phyloP scores from a whole-genome alignment of 495 filamentous ascomycete species.

The Saxophila tyrrhenica region DNA sequence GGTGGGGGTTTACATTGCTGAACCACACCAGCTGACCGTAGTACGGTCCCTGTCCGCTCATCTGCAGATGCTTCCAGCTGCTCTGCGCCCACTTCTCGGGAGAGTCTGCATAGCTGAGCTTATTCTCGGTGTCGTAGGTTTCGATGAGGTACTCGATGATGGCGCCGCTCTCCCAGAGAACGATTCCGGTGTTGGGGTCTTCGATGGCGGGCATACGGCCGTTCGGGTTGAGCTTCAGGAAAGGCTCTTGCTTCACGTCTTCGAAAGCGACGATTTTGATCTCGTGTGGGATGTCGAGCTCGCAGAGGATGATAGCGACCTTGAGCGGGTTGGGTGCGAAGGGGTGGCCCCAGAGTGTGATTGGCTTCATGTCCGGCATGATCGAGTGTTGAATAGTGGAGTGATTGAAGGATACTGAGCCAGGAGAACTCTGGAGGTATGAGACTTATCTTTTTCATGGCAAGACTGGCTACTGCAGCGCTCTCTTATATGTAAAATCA shows the following conservation, averaged over 20 bases:
- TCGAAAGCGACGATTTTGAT: conserved; percentile 31
- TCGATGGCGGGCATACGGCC: conserved; percentile 54
- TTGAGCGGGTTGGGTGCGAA: background rate
- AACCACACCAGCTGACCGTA: conserved; percentile 38
- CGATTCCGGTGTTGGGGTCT: conserved; percentile 56
- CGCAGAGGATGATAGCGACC: conserved; percentile 42
- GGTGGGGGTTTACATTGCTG: conserved; percentile 1
- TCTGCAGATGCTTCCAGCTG: conserved; percentile 36
- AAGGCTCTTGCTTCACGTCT: conserved; percentile 45
- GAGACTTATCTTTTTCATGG: too few species aligned
- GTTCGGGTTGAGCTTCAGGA: conserved; percentile 54
- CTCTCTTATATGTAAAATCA: too few species aligned
- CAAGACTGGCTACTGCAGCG: too few species aligned
- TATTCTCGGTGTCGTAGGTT: conserved; percentile 13
- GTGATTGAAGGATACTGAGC: too few species aligned
- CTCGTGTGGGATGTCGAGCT: conserved; percentile 49
- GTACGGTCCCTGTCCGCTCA: conserved; percentile 36
- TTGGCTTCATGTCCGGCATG: background rate
- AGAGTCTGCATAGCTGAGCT: conserved; percentile 7
- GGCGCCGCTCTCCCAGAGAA: conserved; percentile 38
- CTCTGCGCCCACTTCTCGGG: conserved; percentile 10
- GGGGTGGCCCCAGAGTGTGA: background rate
- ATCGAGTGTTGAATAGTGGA: too few species aligned
- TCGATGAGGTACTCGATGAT: conserved; percentile 21
- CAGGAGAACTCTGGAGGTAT: too few species aligned